Evolutionary conservation across 257 asterid genomes (phyloP), one percentile per base, ranked within the genome.

Genomic region (Echium plantagineum): DNA sequence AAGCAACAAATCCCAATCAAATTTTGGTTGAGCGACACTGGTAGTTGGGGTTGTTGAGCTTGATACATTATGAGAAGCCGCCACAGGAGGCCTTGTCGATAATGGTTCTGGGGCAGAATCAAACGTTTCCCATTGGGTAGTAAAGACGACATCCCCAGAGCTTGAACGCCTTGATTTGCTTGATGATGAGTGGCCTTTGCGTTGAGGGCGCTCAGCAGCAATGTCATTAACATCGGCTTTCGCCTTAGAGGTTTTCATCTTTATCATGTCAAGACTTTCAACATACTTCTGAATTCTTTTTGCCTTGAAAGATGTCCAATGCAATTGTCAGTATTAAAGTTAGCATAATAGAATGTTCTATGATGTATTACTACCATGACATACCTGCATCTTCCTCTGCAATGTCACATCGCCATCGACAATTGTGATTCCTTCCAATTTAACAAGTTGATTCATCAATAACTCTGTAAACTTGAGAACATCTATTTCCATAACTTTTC

Each of bases 111-210:
- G 81, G 6, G 76, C 49, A 15, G 94, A 74, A 56, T 90, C 97
- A 56, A 90, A 90, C 0, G 89, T 90, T 71, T 87, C 97, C 97
- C 97, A 90, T 56, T 87, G 86, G 5, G 96, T 90, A 0, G 97
- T 90, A 47, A 87, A 81, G 18, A 90, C 94, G 47, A 83, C 93
- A 5, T 85, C 71, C 15, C 83, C 83, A 0, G 94, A 77, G 63
- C 77, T 58, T 3, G 86, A 75, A 77, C 69, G 78, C 64, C 83
- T 67, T 8, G 83, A 61, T 1, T 56, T 71, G 61, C 66, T 69
- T 0, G 77, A 74, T 4, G 77, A 64, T 5, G 73, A 31, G 13
- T 59, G 30, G 48, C 60, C 77, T 15, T 63, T 53, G 9, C 69
- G 68, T 63, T 69, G 20, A 35, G 30, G 65, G 2, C 21, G 74